Conservation (phyloP, 306 rosid species). For the Prunus padus region DNA sequence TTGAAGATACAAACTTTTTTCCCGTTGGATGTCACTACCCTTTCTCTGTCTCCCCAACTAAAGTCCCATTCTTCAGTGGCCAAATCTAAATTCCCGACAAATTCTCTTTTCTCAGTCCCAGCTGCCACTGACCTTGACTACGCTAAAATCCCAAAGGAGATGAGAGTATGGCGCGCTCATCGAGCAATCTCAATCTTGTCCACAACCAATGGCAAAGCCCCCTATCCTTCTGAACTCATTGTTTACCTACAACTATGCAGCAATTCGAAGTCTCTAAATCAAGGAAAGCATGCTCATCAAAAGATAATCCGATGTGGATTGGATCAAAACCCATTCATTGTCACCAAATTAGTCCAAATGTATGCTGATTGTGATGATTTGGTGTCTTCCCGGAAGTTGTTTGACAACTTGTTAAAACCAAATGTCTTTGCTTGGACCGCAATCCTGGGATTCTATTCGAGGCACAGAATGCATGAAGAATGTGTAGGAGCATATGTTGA, state of each 20-base stretch:
- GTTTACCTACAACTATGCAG: constrained; percentile 37
- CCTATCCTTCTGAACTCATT: constrained; percentile 22
- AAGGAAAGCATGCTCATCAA: constrained; percentile 44
- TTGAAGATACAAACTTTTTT: background rate
- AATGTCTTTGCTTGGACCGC: constrained; percentile 52
- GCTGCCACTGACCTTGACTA: background rate
- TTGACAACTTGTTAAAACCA: constrained; percentile 32
- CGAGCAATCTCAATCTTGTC: constrained; percentile 17
- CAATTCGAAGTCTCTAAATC: constrained; percentile 32
- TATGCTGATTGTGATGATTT: constrained; percentile 45
- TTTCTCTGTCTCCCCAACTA: background rate
- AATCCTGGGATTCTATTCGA: constrained; percentile 35
- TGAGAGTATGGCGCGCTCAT: constrained; percentile 26
- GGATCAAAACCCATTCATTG: constrained; percentile 27
- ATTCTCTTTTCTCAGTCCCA: background rate
- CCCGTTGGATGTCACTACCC: background rate
- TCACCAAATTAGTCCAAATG: constrained; percentile 45
- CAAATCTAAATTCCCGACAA: background rate
- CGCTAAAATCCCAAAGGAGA: background rate
- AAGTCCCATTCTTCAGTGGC: background rate
- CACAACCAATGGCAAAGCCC: constrained; percentile 8
- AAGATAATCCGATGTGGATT: constrained; percentile 23
- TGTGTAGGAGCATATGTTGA: constrained; percentile 33
- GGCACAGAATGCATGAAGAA: constrained; percentile 21
- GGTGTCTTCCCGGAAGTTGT: constrained; percentile 22